phyloP scores from a whole-genome alignment of 2,329 filamentous ascomycete genomes.

The Zelopaecilomyces penicillatus region DNA sequence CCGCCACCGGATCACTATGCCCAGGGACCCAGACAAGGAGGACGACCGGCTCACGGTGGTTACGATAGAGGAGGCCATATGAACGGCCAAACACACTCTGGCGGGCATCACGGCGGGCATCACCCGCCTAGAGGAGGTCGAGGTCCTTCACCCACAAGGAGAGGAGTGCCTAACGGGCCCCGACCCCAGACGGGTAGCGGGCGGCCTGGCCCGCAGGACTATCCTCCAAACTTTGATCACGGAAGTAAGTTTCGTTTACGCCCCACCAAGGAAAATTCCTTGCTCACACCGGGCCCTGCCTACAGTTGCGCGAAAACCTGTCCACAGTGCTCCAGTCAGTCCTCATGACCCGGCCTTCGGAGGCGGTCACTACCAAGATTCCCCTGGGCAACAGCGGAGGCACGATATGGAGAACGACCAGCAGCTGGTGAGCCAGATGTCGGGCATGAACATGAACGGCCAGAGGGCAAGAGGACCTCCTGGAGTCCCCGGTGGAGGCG shows the following conservation, averaged over 20 bases:
- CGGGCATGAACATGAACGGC: slow-evolving; percentile 26
- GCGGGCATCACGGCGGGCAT: slow-evolving; percentile 26
- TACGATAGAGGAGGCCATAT: slow-evolving; percentile 29
- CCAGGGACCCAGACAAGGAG: slow-evolving; percentile 31
- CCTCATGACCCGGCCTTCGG: slow-evolving; percentile 19
- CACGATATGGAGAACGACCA: slow-evolving; percentile 19
- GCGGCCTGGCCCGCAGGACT: slow-evolving; percentile 27
- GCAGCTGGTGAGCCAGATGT: slow-evolving; percentile 26
- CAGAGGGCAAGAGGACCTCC: slow-evolving; percentile 16
- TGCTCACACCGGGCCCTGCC: not conserved
- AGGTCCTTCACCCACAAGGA: slow-evolving; percentile 18
- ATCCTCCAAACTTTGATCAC: slow-evolving; percentile 34
- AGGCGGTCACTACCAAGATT: slow-evolving; percentile 13
- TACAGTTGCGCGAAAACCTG: slow-evolving; percentile 20
- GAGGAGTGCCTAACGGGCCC: slow-evolving; percentile 13
- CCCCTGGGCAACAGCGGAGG: slow-evolving; percentile 14
- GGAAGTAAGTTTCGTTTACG: slow-evolving; percentile 23
- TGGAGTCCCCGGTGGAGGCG: not conserved
- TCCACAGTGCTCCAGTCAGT: slow-evolving; percentile 22
- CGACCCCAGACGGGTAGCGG: slow-evolving; percentile 30
- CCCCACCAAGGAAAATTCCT: not conserved
- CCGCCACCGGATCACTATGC: slow-evolving; percentile 38
- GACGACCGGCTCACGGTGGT: slow-evolving; percentile 32
- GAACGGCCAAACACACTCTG: slow-evolving; percentile 22
- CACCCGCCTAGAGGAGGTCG: slow-evolving; percentile 29